A percentile compares a stretch with the other conserved stretches of the same genome.
Evolutionary conservation across 345 rosid genomes (phyloP).

Genomic region (Arabis alpina): DNA sequence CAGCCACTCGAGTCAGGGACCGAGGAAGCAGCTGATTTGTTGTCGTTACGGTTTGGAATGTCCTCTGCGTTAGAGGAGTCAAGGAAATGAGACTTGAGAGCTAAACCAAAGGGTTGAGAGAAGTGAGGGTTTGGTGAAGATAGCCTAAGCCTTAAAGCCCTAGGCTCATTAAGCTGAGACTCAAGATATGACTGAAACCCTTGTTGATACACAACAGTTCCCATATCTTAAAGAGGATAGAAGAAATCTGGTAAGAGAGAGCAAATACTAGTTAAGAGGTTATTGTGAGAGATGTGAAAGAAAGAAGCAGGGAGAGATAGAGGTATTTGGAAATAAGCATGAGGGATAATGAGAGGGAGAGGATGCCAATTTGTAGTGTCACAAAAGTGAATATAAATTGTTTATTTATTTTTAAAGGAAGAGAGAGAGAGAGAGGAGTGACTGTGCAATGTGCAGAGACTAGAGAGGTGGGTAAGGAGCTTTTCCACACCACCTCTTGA

Average conservation of each 20-base stretch:
- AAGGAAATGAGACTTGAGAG: conserved; percentile 46
- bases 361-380: conserved; percentile 47
- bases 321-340: conserved; percentile 40
- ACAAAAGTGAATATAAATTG: conserved; percentile 29
- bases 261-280: conserved; percentile 6
- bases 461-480: conserved; percentile 46
- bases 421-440: conserved; percentile 25
- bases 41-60: conserved; percentile 18
- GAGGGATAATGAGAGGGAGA: conserved; percentile 46
- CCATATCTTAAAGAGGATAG: conserved; percentile 49
- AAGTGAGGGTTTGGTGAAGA: conserved; percentile 54
- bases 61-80: conserved; percentile 44
- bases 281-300: conserved; percentile 25
- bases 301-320: conserved; percentile 27
- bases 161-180: conserved; percentile 60
- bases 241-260: conserved; percentile 38
- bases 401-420: conserved; percentile 10
- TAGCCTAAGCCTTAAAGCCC: conserved; percentile 61
- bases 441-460: conserved; percentile 40
- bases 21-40: conserved; percentile 29
- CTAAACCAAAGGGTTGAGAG: conserved; percentile 48
- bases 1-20: conserved; percentile 49
- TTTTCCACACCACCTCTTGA: conserved; percentile 46
- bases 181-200: conserved; percentile 63
- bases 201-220: conserved; percentile 67